Base-by-base conservation (phyloP, 768 basidiomycete species). In the Pisolithus orientalis region DNA sequence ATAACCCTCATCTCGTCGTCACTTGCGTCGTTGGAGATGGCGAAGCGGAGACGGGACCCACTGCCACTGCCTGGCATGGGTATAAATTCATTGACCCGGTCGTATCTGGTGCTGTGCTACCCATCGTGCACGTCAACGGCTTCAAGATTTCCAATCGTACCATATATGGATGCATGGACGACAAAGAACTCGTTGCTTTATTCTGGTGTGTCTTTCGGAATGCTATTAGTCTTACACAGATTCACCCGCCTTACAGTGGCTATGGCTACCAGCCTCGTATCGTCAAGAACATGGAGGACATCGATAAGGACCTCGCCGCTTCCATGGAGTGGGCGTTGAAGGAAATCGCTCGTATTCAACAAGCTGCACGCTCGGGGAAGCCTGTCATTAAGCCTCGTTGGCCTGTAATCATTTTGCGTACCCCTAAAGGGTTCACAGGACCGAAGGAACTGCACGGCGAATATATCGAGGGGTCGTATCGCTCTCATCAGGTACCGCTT, bases 61-160 rank as follows among this genome's bases (percentile, higher is more conserved):
- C 88, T 37, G 86, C 87, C 6, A 73, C 77, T 13, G 85, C 86
- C n/a, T 94, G 90, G 88, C 90, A 92, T 61, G 85, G 78, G 6
- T 85, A 76, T 80, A 94, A 96, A 73, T 96, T 86, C 64, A 81
- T 94, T 59, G 91, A 96, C 63, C 92, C 93, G 21, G 80, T 79
- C 16, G 92, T 94, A 69, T 87, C 85, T 3, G 92, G 93, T 17
- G 91, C 93, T 0, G 90, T 94, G 17, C 72, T 96, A 17, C 93
- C 92, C 25, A 90, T 94, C 56, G 74, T 96, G 1, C 89, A 93
- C 62, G 80, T 87, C 56, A 93, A 93, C 57, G 86, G 88, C 14
- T 91, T 90, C 78, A 88, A 93, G 75, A 94, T 94, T 54, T 90
- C 87, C 0, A 90, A 94, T 63, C 80, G 90, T 37, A 94, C 93